Evolutionary conservation across 768 basidiomycete species (phyloP), one percentile per base, ranked within the genome.

Genomic region (Kwoniella europaea): DNA sequence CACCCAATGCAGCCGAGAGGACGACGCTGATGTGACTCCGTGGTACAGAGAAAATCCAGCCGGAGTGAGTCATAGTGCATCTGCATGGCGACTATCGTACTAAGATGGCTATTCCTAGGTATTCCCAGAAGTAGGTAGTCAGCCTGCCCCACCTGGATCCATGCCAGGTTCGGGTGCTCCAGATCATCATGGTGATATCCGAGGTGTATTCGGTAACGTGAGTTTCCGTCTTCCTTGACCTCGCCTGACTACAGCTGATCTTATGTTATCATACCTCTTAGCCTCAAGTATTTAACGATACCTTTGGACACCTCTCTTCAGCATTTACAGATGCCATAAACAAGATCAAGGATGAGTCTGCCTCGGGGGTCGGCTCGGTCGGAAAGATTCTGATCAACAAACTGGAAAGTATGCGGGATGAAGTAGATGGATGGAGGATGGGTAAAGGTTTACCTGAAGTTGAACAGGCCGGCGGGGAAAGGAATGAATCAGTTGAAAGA

Each of bases 151-250:
- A 4, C 60, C 77, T 20, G 77, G 81, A 50, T 61, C 74, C 15
- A 76, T 79, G 63, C 82, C 82, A 20, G 82, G 82, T 29, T 75
- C 76, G 4, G 81, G 79, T 3, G 65, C 70, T 3, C 77, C 81
- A 5, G 75, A 78, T 18, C 77, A 76, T 24, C 73, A 72, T 22
- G 81, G 76, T 2, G 73, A 77, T 57, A 79, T 79, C 16, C 64
- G 80, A 61, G 76, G 79, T 9, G 76, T 83, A 0, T 83, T 83
- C 58, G 75, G 77, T 44, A 83, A 83, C 62, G 82, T 83, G 52
- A 73, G 81, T 75, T 9, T 58, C 29, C 41, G 9, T 55, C 10
- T 42, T 46, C 7, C 7, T 3, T 55, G 4, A 18, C 10, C 20
- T 20, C 20, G 18, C n/a, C n/a, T n/a, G n/a, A n/a, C n/a, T n/a